Percentiles rank a stretch among this genome's conserved stretches.
phyloP scores from a whole-genome alignment of 768 basidiomycete species.

The Panaeolus papilionaceus region DNA sequence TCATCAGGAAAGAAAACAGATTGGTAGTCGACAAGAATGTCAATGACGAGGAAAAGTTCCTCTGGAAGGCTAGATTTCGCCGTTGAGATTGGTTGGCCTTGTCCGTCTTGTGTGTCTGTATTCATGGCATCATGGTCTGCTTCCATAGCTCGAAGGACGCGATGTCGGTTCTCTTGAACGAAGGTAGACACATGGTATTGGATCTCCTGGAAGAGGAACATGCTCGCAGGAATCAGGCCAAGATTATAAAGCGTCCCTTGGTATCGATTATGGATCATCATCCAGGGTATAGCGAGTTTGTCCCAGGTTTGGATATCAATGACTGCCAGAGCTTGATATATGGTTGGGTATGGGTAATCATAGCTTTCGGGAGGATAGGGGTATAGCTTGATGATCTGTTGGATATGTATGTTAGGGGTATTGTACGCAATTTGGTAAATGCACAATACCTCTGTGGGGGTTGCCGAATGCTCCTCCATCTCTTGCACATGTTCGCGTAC shows the following conservation, averaged over 20 bases:
- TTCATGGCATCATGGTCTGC: constrained; percentile 1
- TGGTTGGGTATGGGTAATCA: constrained; percentile 58
- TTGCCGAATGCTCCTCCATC: constrained; percentile 63
- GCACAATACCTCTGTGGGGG: constrained; percentile 63
- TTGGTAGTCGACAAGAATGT: constrained; percentile 53
- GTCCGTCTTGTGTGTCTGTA: constrained; percentile 27
- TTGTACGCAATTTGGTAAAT: background rate
- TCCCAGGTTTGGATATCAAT: constrained; percentile 52
- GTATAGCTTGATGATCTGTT: constrained; percentile 66
- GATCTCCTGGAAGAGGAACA: constrained; percentile 70
- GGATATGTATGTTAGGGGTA: background rate
- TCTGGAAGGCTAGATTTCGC: constrained; percentile 35
- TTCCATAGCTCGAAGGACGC: constrained; percentile 16
- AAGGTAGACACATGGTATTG: constrained; percentile 53
- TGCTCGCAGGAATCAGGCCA: constrained; percentile 77
- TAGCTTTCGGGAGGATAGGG: constrained; percentile 56
- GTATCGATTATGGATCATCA: constrained; percentile 68
- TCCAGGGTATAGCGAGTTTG: constrained; percentile 61
- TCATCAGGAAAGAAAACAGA: constrained; percentile 49
- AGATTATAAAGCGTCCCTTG: constrained; percentile 63
- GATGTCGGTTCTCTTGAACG: constrained; percentile 31
- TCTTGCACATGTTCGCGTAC: constrained; percentile 76
- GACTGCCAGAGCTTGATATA: constrained; percentile 42
- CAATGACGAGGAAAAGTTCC: constrained; percentile 40
- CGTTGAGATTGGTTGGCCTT: constrained; percentile 23